phyloP scores from a whole-genome alignment of 148 eudicot species.

The Mesembryanthemum crystallinum region DNA sequence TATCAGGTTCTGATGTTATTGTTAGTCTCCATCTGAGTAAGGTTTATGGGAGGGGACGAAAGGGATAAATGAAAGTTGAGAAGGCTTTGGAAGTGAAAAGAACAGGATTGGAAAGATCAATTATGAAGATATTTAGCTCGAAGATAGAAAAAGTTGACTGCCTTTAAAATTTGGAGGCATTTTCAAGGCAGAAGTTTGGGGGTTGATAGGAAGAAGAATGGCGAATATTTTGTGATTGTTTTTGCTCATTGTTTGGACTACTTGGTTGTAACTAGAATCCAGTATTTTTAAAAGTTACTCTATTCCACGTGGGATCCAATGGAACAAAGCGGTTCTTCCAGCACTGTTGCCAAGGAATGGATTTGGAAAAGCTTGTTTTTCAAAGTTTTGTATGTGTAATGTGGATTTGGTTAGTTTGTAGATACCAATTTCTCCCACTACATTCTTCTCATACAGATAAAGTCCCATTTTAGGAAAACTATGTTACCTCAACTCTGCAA shows the following conservation, averaged over 20 bases:
- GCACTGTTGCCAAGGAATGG: background rate
- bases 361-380: background rate
- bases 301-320: background rate
- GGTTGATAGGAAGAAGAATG: no score
- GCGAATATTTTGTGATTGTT: no score
- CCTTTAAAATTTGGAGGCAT: no score
- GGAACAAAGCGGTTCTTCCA: background rate
- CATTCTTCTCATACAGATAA: background rate
- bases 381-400: background rate
- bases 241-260: background rate
- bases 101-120: no score
- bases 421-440: background rate
- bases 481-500: background rate
- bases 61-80: no score
- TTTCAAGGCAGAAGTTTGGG: no score
- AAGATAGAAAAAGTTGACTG: no score
- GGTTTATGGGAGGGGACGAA: no score
- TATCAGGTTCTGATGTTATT: no score
- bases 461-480: background rate
- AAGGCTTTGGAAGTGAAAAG: no score
- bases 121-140: no score
- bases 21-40: no score
- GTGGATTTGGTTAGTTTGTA: background rate
- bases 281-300: background rate
- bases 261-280: background rate